Evolutionary conservation across 1,139 yeast genomes (phyloP).

Genomic region (Protomyces arabidopsidicola): DNA sequence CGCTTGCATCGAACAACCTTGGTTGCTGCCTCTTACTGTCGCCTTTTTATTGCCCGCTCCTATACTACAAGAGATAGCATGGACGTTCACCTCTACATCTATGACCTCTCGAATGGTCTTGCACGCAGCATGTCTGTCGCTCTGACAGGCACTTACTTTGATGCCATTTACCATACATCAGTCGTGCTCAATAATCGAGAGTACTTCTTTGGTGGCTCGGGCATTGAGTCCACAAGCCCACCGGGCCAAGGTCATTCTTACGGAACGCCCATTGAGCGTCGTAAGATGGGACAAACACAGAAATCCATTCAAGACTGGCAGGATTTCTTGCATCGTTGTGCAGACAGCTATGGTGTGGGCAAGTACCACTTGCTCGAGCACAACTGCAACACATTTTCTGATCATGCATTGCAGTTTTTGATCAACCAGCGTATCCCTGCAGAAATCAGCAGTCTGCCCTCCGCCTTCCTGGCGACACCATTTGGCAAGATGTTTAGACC

Average conservation of each 20-base stretch:
- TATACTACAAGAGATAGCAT: neutral
- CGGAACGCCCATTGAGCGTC: slow-evolving; percentile 53
- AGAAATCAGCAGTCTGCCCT: slow-evolving; percentile 52
- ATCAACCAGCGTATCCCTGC: slow-evolving; percentile 53
- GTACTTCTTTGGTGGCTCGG: slow-evolving; percentile 47
- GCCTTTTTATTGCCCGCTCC: too few relatives aligned
- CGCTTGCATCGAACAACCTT: too few relatives aligned
- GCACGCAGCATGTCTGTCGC: slow-evolving; percentile 47
- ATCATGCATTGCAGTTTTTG: slow-evolving; percentile 55
- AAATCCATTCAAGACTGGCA: slow-evolving; percentile 51
- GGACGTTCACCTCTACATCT: slow-evolving; percentile 55
- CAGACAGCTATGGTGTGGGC: slow-evolving; percentile 47
- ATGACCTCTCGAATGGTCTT: slow-evolving; percentile 55
- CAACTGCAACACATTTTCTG: slow-evolving; percentile 66
- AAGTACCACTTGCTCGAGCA: slow-evolving; percentile 58
- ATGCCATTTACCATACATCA: slow-evolving; percentile 66
- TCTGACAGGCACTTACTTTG: slow-evolving; percentile 48
- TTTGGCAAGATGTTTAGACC: slow-evolving; percentile 52
- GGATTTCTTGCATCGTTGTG: slow-evolving; percentile 53
- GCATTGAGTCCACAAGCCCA: slow-evolving; percentile 46
- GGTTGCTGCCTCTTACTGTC: too few relatives aligned
- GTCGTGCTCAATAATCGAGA: slow-evolving; percentile 54
- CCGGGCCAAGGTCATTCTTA: slow-evolving; percentile 56
- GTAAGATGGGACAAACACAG: slow-evolving; percentile 53
- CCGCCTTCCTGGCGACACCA: slow-evolving; percentile 55